Percentiles rank a stretch among this genome's conserved stretches.
phyloP scores from a whole-genome alignment of 495 filamentous ascomycete species.

The Podospora pseudocomata region DNA sequence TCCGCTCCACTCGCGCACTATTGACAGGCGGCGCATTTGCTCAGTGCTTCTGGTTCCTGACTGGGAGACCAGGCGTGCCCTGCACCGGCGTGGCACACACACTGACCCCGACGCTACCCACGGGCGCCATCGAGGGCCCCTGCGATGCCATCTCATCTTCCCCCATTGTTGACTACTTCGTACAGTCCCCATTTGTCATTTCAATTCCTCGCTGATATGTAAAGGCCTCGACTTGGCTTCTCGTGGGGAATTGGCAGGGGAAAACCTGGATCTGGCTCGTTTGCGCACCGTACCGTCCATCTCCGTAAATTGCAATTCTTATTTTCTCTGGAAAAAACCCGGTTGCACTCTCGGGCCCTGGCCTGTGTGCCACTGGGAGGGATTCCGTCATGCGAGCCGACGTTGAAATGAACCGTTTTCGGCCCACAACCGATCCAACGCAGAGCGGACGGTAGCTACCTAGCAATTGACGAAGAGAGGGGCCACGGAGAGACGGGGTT shows the following conservation, averaged over 20 bases:
- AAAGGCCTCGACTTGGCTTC: background rate
- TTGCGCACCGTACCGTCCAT: background rate
- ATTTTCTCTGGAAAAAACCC: background rate
- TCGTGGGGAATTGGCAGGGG: background rate
- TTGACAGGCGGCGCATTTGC: conserved; percentile 8
- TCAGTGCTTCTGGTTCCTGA: conserved; percentile 17
- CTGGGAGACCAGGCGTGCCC: conserved; percentile 9
- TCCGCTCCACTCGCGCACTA: conserved; percentile 17
- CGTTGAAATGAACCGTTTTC: background rate
- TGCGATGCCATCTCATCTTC: conserved; percentile 3
- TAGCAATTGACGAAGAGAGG: background rate
- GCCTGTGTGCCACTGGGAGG: background rate
- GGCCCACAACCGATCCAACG: conserved; percentile 7
- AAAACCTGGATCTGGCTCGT: background rate
- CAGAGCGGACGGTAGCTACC: background rate
- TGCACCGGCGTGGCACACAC: conserved; percentile 13
- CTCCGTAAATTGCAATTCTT: background rate
- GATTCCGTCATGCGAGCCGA: conserved; percentile 4
- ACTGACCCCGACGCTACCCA: conserved; percentile 1
- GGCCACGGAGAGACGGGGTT: background rate
- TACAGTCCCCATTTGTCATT: background rate
- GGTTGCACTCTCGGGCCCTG: background rate
- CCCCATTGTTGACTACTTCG: background rate
- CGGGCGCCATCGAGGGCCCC: background rate
- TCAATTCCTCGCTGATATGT: background rate